Percentiles rank a stretch among this genome's conserved stretches.
These are phyloP conservation scores for Erodium chrysanthum DNA, from an alignment of 441 rosid species.

Conservation along the genomic window DNA sequence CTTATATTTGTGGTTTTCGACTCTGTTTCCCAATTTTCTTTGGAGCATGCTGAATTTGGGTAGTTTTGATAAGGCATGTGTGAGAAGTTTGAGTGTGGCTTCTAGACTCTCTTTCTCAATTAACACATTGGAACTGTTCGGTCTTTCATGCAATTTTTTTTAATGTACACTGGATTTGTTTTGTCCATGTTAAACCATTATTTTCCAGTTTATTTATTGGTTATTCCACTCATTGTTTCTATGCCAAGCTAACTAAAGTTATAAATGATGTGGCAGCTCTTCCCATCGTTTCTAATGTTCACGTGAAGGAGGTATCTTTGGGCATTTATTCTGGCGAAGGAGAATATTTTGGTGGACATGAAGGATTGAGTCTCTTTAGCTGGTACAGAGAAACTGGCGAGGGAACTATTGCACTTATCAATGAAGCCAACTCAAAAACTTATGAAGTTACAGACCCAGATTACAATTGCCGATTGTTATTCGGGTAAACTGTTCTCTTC, in stretches of 20 bases:
- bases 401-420: conserved; percentile 55
- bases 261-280: conserved; percentile 13
- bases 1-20: not conserved
- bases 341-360: conserved; percentile 87
- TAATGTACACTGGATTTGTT: not conserved
- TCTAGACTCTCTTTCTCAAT: not conserved
- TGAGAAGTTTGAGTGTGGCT: not conserved
- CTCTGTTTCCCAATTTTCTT: not conserved
- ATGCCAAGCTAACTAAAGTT: conserved; percentile 8
- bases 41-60: not conserved
- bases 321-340: conserved; percentile 79
- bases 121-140: not conserved
- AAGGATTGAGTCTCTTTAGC: conserved; percentile 77
- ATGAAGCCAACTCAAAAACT: conserved; percentile 55
- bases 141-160: not conserved
- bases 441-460: conserved; percentile 78
- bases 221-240: conserved; percentile 5
- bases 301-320: conserved; percentile 48
- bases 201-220: not conserved
- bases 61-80: not conserved
- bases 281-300: conserved; percentile 53
- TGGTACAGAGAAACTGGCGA: conserved; percentile 84
- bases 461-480: conserved; percentile 66
- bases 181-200: not conserved
- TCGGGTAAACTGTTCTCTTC: conserved; percentile 50